Conservation (phyloP, 176 grass and related monocot genomes). For the Canna indica region DNA sequence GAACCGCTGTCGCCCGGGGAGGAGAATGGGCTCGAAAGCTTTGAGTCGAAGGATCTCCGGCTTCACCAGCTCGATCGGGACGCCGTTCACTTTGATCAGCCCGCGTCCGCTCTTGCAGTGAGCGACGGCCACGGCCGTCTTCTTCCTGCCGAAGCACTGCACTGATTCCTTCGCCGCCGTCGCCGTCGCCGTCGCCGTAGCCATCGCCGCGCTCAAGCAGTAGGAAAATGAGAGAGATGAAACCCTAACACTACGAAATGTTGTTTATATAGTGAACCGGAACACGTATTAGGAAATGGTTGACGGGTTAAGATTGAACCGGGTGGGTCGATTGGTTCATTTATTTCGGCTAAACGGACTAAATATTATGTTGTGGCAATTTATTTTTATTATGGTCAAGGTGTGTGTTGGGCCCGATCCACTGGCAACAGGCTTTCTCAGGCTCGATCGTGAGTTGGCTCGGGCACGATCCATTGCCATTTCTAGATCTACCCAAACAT, state of each 20-base stretch:
- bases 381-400: too few relatives aligned
- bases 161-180: slow-evolving; percentile 1
- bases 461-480: too few relatives aligned
- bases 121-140: slow-evolving; percentile 1
- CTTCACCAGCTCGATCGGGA: slow-evolving; percentile 12
- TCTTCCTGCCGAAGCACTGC: slow-evolving; percentile 4
- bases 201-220: neutral
- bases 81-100: slow-evolving; percentile 8
- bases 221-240: neutral
- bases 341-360: too few relatives aligned
- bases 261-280: neutral
- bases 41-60: slow-evolving; percentile 6
- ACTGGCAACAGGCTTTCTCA: too few relatives aligned
- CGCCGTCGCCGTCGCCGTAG: neutral
- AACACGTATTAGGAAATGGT: neutral
- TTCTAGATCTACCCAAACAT: too few relatives aligned
- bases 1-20: slow-evolving; percentile 3
- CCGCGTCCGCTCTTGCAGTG: slow-evolving; percentile 7
- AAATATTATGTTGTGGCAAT: too few relatives aligned
- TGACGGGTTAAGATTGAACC: too few relatives aligned
- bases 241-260: neutral
- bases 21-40: slow-evolving; percentile 5
- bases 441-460: too few relatives aligned
- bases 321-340: too few relatives aligned
- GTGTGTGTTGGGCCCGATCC: too few relatives aligned